phyloP scores from a whole-genome alignment of 192 early-diverging fungal genomes.

The Umbelopsis sp. region DNA sequence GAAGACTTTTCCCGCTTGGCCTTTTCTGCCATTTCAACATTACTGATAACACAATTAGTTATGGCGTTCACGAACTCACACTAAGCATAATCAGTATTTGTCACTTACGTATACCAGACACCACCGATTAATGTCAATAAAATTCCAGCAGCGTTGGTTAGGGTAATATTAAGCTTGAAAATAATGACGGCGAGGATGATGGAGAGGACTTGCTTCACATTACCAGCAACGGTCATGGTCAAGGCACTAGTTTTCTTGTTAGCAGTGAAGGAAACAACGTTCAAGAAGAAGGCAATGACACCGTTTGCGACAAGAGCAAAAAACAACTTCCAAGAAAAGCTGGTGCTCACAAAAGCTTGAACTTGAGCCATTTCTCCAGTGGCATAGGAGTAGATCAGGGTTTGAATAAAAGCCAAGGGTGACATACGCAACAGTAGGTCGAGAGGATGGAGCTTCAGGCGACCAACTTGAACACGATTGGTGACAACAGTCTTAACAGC shows the following conservation, averaged over 20 bases:
- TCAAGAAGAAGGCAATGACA: constrained; percentile 82
- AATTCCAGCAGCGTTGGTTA: constrained; percentile 60
- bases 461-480: constrained; percentile 65
- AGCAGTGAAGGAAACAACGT: constrained; percentile 85
- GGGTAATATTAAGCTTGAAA: constrained; percentile 58
- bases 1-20: constrained; percentile 14
- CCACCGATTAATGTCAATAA: constrained; percentile 62
- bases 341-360: constrained; percentile 24
- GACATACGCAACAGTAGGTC: constrained; percentile 72
- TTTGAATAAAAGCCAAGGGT: constrained; percentile 37
- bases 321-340: constrained; percentile 15
- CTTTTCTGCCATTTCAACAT: constrained; percentile 34
- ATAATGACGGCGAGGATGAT: constrained; percentile 63
- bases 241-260: constrained; percentile 85
- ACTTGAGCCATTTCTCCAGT: constrained; percentile 50
- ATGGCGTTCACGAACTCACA: not conserved
- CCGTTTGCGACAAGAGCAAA: constrained; percentile 76
- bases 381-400: constrained; percentile 39
- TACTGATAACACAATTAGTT: constrained; percentile 11
- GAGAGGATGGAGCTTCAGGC: constrained; percentile 63
- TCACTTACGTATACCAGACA: constrained; percentile 57
- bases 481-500: constrained; percentile 74
- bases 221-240: constrained; percentile 78
- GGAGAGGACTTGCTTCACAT: constrained; percentile 76
- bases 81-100: not conserved